Base-by-base conservation (phyloP, 2,329 filamentous ascomycete genomes). In the Venturia carpophila region DNA sequence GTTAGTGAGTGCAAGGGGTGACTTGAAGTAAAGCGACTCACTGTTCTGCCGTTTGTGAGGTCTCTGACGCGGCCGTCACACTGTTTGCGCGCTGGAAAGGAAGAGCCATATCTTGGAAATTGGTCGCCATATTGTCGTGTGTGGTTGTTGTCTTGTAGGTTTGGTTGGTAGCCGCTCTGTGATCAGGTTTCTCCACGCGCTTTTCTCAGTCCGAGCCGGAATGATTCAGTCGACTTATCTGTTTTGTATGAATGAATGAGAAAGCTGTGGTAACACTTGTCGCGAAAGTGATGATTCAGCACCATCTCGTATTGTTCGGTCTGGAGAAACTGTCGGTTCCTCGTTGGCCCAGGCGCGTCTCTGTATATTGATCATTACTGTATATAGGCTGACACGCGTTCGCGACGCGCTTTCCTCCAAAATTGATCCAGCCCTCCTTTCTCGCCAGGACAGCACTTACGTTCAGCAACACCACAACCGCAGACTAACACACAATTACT, bases 41-140 rank as follows among this genome's bases (percentile, higher is more conserved):
- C 74, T 82, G 79, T 71, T 78, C 76, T 62, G 82, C 83, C 9
- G 83, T 85, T 66, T 84, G 81, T 6, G 82, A 84, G 67, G 75
- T 75, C 68, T 82, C 78, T 7, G 81, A 81, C 62, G 74, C 73
- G 65, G 79, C 76, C 17, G 78, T 79, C 60, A 77, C 75, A 68
- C 72, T 78, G 69, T 70, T 73, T 60, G 75, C 70, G 67, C 75
- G 64, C 41, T 61, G 58, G 37, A 66, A 62, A 41, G 60, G 37
- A 45, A n/a, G 52, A 3, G 52, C 27, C 52, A 58, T 58, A 30
- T 58, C 52, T 37, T 58, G 52, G 19, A 15, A 58, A 37, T 37
- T 58, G 27, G n/a, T 37, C 27, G 52, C 19, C 52, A 37, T 58
- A 17, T 34, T 58, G 52, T 58, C 19, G 52, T 58, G 39, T 47